Percentiles rank a stretch among this genome's conserved stretches.
Evolutionary conservation across 805 yeast genomes (phyloP).

Genomic region (Wickerhamiella hasegawae): DNA sequence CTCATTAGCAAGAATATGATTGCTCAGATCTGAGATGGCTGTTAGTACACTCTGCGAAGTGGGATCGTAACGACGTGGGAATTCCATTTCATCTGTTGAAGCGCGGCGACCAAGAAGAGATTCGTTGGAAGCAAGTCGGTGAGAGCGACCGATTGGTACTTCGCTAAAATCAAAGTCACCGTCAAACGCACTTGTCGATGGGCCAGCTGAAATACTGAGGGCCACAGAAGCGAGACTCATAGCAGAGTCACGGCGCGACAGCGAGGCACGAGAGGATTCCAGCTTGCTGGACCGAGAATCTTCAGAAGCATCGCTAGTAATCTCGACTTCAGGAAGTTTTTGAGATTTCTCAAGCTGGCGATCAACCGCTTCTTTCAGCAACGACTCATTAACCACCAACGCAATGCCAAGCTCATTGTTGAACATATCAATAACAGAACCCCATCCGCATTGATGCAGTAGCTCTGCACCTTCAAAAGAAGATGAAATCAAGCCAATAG

Average conservation of each 20-base stretch:
- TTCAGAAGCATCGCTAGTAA: neutral
- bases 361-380: neutral
- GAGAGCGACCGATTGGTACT: neutral
- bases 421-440: slow-evolving; percentile 25
- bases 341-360: neutral
- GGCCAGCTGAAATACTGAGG: neutral
- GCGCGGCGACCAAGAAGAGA: neutral
- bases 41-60: neutral
- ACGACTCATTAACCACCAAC: neutral
- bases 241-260: neutral
- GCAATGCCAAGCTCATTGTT: slow-evolving; percentile 12
- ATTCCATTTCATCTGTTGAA: neutral
- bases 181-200: neutral
- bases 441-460: slow-evolving; percentile 71
- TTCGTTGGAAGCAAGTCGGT: neutral
- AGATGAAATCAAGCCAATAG: slow-evolving; percentile 54
- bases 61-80: neutral
- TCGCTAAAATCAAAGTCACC: slow-evolving; percentile 12
- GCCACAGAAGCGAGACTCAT: neutral
- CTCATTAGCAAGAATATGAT: slow-evolving; percentile 34
- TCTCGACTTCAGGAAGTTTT: neutral
- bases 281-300: neutral
- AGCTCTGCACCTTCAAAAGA: slow-evolving; percentile 74
- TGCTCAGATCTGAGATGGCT: slow-evolving; percentile 37
- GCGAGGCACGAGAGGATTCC: neutral